phyloP scores from a whole-genome alignment of 1,284 basidiomycete species.

The Violaceomyces palustris region DNA sequence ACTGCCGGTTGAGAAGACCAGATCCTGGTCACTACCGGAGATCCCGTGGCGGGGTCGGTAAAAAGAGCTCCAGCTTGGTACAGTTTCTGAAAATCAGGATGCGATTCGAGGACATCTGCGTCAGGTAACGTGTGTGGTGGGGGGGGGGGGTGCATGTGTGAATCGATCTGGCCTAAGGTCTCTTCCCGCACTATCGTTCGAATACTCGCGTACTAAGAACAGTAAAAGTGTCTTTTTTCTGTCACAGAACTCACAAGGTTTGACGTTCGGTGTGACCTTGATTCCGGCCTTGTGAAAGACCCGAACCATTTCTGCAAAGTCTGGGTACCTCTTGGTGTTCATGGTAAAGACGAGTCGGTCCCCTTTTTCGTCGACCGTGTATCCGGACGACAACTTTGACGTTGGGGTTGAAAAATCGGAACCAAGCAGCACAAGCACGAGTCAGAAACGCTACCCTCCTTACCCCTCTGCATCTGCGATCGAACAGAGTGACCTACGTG shows the following conservation, averaged over 20 bases:
- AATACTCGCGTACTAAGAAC: no score
- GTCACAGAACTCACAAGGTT: no score
- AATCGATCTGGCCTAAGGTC: no score
- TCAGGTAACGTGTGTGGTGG: no score
- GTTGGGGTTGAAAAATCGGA: no score
- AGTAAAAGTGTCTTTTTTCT: no score
- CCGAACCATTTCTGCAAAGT: conserved; percentile 54
- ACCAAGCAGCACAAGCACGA: no score
- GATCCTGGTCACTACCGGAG: conserved; percentile 53
- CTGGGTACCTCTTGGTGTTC: conserved; percentile 55
- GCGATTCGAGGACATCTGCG: conserved; percentile 27
- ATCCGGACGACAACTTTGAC: conserved; percentile 55
- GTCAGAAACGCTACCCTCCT: no score
- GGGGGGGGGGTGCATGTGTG: no score
- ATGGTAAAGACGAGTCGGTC: conserved; percentile 56
- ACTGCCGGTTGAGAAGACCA: conserved; percentile 54
- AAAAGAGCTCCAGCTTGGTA: conserved; percentile 52
- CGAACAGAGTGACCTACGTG: conserved; percentile 4
- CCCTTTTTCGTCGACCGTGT: conserved; percentile 53
- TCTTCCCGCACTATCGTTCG: no score
- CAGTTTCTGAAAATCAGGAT: conserved; percentile 53
- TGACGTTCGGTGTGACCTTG: conserved; percentile 56
- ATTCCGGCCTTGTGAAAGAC: conserved; percentile 54
- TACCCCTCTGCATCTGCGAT: no score
- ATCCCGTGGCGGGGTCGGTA: conserved; percentile 46